Evolutionary conservation across 2,329 filamentous ascomycete species (phyloP).

Genomic region (Chaetomium globosum): DNA sequence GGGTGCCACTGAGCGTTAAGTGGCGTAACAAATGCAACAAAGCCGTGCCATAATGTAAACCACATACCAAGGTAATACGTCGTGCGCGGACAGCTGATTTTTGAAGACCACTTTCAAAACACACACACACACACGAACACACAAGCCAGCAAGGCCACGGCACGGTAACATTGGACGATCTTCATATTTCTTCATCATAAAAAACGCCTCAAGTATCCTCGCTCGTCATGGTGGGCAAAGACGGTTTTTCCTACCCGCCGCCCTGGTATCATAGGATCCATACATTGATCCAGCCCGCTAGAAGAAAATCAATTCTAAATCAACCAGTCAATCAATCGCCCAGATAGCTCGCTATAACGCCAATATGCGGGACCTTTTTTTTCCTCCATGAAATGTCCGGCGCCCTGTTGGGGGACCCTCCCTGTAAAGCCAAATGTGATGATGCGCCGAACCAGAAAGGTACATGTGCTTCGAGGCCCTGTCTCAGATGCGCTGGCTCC

Average conservation of each 20-base stretch:
- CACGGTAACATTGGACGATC: neutral
- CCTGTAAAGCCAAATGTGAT: constrained; percentile 1
- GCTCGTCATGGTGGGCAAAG: neutral
- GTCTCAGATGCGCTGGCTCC: neutral
- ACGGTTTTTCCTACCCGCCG: neutral
- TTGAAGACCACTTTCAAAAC: no score
- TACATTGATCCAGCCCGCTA: neutral
- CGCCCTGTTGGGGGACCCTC: neutral
- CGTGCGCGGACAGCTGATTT: no score
- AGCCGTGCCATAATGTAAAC: neutral
- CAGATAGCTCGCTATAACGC: constrained; percentile 10
- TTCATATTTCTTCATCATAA: neutral
- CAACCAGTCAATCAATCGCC: neutral
- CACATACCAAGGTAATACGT: neutral
- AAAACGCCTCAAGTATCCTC: neutral
- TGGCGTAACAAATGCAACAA: neutral
- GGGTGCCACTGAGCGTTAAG: neutral
- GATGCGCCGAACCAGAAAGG: neutral
- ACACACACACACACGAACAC: no score
- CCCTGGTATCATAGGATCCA: constrained; percentile 19
- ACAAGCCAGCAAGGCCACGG: neutral
- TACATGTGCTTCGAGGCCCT: neutral
- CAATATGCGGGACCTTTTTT: neutral
- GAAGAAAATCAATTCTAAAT: neutral
- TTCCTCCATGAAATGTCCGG: neutral